Conservation (phyloP, 192 early-diverging fungal species). For the Coemansia sp. region DNA sequence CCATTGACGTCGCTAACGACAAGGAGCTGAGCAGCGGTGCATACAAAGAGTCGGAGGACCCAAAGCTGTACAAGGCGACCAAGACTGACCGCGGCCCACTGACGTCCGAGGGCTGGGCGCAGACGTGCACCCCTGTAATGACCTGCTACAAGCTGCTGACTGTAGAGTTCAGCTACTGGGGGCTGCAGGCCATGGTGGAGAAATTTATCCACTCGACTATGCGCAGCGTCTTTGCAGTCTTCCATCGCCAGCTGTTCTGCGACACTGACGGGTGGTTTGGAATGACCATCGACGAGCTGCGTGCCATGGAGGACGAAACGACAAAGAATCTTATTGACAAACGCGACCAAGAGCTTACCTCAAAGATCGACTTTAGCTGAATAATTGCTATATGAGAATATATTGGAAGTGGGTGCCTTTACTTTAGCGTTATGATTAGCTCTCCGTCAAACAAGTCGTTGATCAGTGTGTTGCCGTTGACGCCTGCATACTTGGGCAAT, state of each 20-base stretch:
- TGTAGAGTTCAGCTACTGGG: slow-evolving; percentile 75
- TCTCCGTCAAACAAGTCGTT: not conserved
- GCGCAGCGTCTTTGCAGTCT: slow-evolving; percentile 59
- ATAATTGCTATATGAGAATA: no score
- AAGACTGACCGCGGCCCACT: slow-evolving; percentile 72
- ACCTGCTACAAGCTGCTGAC: slow-evolving; percentile 80
- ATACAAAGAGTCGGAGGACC: slow-evolving; percentile 65
- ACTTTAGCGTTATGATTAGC: not conserved
- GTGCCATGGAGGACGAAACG: slow-evolving; percentile 64
- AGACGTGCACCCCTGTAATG: slow-evolving; percentile 70
- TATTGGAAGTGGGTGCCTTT: not conserved
- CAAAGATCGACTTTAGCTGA: slow-evolving; percentile 35
- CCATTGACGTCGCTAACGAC: slow-evolving; percentile 70
- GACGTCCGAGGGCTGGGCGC: slow-evolving; percentile 55
- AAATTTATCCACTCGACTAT: slow-evolving; percentile 60
- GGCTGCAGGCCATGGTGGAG: slow-evolving; percentile 66
- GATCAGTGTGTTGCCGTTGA: not conserved
- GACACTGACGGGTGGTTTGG: slow-evolving; percentile 74
- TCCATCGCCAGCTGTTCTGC: slow-evolving; percentile 78
- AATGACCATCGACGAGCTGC: slow-evolving; percentile 70
- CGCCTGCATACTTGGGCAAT: not conserved
- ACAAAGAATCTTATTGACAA: slow-evolving; percentile 60
- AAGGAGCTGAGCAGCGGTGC: slow-evolving; percentile 46
- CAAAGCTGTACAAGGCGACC: slow-evolving; percentile 58
- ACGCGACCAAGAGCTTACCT: slow-evolving; percentile 36